These are phyloP conservation scores for Leishmania tropica DNA, from an alignment of 208 protist genomes.

Conservation along the genomic window DNA sequence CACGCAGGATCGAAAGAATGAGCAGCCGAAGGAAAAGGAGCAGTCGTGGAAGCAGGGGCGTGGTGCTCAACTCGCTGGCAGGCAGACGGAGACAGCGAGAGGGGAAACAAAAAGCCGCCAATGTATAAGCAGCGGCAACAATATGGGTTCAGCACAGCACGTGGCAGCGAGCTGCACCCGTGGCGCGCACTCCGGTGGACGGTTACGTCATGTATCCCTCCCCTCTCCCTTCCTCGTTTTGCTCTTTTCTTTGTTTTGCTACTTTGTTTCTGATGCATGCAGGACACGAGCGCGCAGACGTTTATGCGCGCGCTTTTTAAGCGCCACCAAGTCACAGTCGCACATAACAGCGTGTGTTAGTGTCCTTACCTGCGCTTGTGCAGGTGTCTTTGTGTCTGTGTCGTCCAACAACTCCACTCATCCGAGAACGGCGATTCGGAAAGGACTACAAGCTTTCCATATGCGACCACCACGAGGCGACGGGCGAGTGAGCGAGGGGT, in stretches of 20 bases:
- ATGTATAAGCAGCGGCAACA: background rate
- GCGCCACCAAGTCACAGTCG: background rate
- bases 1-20: background rate
- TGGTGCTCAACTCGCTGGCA: background rate
- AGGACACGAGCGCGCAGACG: background rate
- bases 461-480: background rate
- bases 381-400: too few species aligned
- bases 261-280: background rate
- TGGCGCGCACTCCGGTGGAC: background rate
- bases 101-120: background rate
- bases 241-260: background rate
- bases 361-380: background rate
- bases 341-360: background rate
- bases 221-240: background rate
- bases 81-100: too few species aligned
- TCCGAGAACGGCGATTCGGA: background rate
- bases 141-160: too few species aligned
- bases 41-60: background rate
- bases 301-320: background rate
- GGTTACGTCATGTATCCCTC: background rate
- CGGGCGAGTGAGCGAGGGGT: background rate
- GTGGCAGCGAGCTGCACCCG: background rate
- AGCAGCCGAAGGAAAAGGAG: background rate
- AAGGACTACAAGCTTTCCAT: background rate
- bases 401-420: background rate